These are phyloP conservation scores for Parafenestella ontariensis DNA, from an alignment of 2,329 filamentous ascomycete species.

Conservation along the genomic window DNA sequence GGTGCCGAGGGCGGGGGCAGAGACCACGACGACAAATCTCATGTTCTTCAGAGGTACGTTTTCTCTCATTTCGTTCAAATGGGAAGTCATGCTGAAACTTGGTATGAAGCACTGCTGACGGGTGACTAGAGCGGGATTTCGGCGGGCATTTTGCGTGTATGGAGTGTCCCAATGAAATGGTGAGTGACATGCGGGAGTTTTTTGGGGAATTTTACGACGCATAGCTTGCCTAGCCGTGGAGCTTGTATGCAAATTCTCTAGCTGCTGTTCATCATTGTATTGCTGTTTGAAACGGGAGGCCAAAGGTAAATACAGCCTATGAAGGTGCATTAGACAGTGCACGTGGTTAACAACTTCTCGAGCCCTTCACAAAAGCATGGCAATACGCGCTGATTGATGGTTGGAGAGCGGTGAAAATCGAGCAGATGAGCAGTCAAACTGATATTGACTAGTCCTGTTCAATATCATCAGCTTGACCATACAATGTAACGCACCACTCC, in stretches of 20 bases:
- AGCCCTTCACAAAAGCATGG: not conserved
- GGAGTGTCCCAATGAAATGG: constrained; percentile 34
- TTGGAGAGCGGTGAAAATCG: not conserved
- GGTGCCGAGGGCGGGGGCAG: constrained; percentile 39
- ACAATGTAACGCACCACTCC: not conserved
- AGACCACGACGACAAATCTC: constrained; percentile 49
- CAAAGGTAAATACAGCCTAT: too few species aligned
- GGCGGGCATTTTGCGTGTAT: constrained; percentile 38
- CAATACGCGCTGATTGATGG: not conserved
- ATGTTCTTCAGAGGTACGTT: constrained; percentile 43
- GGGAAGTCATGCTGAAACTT: not conserved
- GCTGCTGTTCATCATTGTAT: too few species aligned
- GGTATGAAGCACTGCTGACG: constrained; percentile 8
- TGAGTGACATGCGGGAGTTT: constrained; percentile 31
- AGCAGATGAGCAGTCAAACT: not conserved
- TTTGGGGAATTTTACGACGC: constrained; percentile 20
- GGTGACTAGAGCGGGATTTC: constrained; percentile 20
- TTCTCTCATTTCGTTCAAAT: not conserved
- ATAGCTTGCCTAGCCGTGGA: not conserved
- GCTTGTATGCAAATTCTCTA: too few species aligned
- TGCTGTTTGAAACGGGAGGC: too few species aligned
- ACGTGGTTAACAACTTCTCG: too few species aligned
- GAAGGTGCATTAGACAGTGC: too few species aligned
- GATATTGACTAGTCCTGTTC: not conserved
- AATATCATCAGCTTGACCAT: not conserved